phyloP scores from a whole-genome alignment of 2,329 filamentous ascomycete genomes.

The Lachnellula hyalina region DNA sequence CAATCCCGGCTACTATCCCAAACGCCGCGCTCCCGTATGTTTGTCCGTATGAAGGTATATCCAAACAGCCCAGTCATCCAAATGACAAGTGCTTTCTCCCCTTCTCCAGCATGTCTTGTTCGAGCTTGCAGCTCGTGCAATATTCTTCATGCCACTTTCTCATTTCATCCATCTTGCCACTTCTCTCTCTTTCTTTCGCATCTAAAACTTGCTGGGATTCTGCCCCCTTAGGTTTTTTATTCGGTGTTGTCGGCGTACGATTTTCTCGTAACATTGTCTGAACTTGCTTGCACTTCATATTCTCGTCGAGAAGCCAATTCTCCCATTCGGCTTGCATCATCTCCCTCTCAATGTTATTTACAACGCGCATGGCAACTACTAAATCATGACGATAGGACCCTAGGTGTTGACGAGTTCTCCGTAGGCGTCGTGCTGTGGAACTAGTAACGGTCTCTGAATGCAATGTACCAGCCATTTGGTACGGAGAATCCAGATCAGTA shows the following conservation, averaged over 20 bases:
- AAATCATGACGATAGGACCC: slow-evolving; percentile 85
- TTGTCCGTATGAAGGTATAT: neutral
- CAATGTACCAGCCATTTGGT: slow-evolving; percentile 45
- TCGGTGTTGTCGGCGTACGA: slow-evolving; percentile 19
- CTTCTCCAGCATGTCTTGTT: slow-evolving; percentile 26
- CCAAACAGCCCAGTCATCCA: slow-evolving; percentile 13
- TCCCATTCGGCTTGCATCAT: slow-evolving; percentile 87
- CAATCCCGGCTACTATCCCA: neutral
- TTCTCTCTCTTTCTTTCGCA: slow-evolving; percentile 22
- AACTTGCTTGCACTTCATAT: slow-evolving; percentile 64
- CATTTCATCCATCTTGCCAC: slow-evolving; percentile 40
- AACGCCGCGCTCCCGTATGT: neutral
- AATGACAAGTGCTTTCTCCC: slow-evolving; percentile 21
- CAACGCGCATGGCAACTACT: slow-evolving; percentile 80
- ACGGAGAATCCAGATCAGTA: slow-evolving; percentile 52
- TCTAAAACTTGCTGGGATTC: slow-evolving; percentile 19
- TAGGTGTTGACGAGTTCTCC: slow-evolving; percentile 75
- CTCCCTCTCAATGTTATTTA: slow-evolving; percentile 85
- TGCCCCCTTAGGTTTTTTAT: slow-evolving; percentile 22
- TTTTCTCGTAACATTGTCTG: slow-evolving; percentile 40
- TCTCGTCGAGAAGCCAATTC: slow-evolving; percentile 82
- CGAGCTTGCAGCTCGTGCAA: slow-evolving; percentile 51
- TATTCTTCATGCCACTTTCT: slow-evolving; percentile 54
- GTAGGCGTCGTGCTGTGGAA: slow-evolving; percentile 57
- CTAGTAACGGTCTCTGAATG: slow-evolving; percentile 45